A percentile compares a stretch with the other conserved stretches of the same genome.
Conservation (phyloP, 1,284 basidiomycete genomes). For the Schizopora paradoxa region DNA sequence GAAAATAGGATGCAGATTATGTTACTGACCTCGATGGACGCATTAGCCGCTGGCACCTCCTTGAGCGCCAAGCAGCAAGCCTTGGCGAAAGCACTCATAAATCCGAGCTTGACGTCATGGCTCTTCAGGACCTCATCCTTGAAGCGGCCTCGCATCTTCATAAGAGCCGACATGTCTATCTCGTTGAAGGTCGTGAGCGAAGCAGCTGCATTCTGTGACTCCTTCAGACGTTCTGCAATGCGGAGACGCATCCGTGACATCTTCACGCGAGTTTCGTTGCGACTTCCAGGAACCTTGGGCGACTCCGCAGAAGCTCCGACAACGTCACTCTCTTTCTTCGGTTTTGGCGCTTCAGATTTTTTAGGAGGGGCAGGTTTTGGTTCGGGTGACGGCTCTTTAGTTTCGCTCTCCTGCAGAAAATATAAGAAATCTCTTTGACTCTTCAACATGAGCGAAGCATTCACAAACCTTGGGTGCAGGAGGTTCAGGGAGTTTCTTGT, state of each 20-base stretch:
- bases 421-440: no score
- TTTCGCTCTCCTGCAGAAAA: constrained; percentile 31
- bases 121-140: constrained; percentile 92
- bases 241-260: constrained; percentile 97
- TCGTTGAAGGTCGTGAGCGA: constrained; percentile 99
- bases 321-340: constrained; percentile 28
- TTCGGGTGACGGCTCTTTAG: constrained; percentile 28
- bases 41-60: constrained; percentile 94
- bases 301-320: constrained; percentile 28
- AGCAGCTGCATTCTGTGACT: constrained; percentile 96
- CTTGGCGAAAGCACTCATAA: constrained; percentile 96
- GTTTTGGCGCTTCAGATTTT: constrained; percentile 25
- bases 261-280: constrained; percentile 90
- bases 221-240: constrained; percentile 96
- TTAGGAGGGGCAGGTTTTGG: constrained; percentile 18
- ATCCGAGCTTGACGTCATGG: constrained; percentile 95
- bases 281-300: constrained; percentile 45
- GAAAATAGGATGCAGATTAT: no score
- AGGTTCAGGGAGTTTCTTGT: constrained; percentile 40
- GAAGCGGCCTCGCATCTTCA: constrained; percentile 93
- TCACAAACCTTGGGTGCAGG: constrained; percentile 32
- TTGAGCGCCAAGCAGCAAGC: constrained; percentile 83
- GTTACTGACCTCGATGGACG: constrained; percentile 87
- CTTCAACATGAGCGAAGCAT: constrained; percentile 37
- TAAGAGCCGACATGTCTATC: constrained; percentile 96